Base-by-base conservation (phyloP, 1,139 yeast species). In the Suhomyces guaymorum region DNA sequence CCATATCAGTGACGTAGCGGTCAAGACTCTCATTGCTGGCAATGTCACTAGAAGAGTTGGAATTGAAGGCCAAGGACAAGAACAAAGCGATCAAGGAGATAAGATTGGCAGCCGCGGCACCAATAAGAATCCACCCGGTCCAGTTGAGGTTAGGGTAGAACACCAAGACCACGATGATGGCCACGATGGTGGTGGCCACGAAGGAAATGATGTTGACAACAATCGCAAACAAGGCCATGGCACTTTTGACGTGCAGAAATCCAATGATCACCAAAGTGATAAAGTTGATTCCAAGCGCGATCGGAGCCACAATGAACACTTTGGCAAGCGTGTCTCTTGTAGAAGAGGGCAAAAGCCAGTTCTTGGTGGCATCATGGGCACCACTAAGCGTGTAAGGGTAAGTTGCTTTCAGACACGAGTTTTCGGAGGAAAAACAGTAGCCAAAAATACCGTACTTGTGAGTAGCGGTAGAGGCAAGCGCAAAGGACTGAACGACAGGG, bases 381-480 rank as follows among this genome's bases (percentile, higher is more conserved):
- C 38, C 29, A 23, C 59, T 48, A 13, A 61, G 44, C 2, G 33
- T 25, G 35, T 65, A 55, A 2, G 76, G 76, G 42, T 60, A 70
- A n/a, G 52, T 37, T 4, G 68, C 64, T 5, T 40, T 37, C 61
- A 61, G 14, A 55, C 56, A 37, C 61, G 58, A 51, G 5, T 61
- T 54, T 3, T 65, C 54, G 16, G 55, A 41, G 5, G 47, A 34
- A 27, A 45, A 54, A 58, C 97, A 90, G 44, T 78, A 75, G 2
- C 97, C 98, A 65, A 90, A 86, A 1, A 87, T 88, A 4, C 98
- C 98, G 57, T 82, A 92, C 36, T 74, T 66, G 52, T 70, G 69
- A 32, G 72, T 77, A 15, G 68, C 66, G 2, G 54, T 42, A 16
- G 39, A 26, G 19, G 52, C 76, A 18, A 77, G 48, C n/a, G 52